Evolutionary conservation across 495 filamentous ascomycete genomes (phyloP).

Genomic region (Penicillium roqueforti): DNA sequence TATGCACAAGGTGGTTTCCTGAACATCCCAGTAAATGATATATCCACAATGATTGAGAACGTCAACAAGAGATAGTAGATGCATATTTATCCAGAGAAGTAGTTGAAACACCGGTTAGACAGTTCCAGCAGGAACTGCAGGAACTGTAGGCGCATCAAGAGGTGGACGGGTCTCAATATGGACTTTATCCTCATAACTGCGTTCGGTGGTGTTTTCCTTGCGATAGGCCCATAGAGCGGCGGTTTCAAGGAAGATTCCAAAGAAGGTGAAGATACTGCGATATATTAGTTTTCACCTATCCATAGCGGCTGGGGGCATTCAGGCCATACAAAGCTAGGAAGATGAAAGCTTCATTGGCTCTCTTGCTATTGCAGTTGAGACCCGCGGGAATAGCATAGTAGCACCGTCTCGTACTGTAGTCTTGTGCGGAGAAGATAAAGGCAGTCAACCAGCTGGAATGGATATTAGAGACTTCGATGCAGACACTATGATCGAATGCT

Average conservation of each 20-base stretch:
- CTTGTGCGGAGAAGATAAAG: constrained; percentile 55
- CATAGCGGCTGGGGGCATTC: neutral
- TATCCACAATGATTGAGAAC: neutral
- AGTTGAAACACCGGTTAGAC: constrained; percentile 2
- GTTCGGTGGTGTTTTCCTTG: constrained; percentile 17
- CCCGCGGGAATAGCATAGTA: constrained; percentile 29
- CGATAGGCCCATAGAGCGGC: constrained; percentile 46
- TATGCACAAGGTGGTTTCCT: neutral
- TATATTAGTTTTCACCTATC: neutral
- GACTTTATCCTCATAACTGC: constrained; percentile 24
- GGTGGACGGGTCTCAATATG: constrained; percentile 15
- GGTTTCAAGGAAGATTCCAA: constrained; percentile 52
- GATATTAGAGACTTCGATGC: constrained; percentile 16
- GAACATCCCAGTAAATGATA: neutral
- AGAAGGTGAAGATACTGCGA: constrained; percentile 41
- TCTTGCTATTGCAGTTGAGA: constrained; percentile 31
- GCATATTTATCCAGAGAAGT: neutral
- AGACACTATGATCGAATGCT: neutral
- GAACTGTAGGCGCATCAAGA: constrained; percentile 30
- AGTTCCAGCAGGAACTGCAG: constrained; percentile 15
- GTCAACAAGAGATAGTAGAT: neutral
- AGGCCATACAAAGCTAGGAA: constrained; percentile 55
- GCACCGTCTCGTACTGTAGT: constrained; percentile 45
- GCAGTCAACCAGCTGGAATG: constrained; percentile 51
- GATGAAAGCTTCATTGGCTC: constrained; percentile 55